A percentile compares a stretch with the other conserved stretches of the same genome.
phyloP scores from a whole-genome alignment of 108 stramenopile genomes.

The Cyclotella sp. region DNA sequence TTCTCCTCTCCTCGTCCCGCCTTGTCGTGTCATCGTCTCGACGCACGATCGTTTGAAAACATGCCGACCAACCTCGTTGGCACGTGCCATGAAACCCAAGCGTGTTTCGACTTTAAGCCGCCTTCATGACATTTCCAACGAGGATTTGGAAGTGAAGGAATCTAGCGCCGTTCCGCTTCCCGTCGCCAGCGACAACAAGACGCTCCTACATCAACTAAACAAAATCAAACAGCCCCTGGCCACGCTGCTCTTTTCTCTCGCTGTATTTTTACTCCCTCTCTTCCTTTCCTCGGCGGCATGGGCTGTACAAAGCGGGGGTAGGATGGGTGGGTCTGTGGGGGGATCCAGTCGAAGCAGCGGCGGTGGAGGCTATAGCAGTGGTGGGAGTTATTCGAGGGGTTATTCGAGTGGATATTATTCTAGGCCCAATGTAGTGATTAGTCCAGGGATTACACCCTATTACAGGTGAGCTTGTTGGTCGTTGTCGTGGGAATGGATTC shows the following conservation, averaged over 20 bases:
- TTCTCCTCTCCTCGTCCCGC: too few species aligned
- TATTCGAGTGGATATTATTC: constrained; percentile 60
- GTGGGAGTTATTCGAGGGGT: constrained; percentile 48
- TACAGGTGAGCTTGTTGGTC: constrained; percentile 50
- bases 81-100: too few species aligned
- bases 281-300: constrained; percentile 39
- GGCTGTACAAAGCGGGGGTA: constrained; percentile 72
- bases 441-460: constrained; percentile 54
- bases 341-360: constrained; percentile 28
- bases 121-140: too few species aligned
- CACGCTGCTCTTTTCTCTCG: constrained; percentile 19
- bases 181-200: neutral
- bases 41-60: too few species aligned
- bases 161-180: too few species aligned
- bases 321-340: constrained; percentile 77
- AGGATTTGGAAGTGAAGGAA: too few species aligned
- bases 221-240: neutral
- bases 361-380: constrained; percentile 15
- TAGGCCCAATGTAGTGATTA: constrained; percentile 56
- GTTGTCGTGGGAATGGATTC: neutral
- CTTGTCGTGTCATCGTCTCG: too few species aligned
- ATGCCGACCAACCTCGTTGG: too few species aligned
- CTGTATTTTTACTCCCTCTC: constrained; percentile 36
- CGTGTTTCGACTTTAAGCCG: too few species aligned
- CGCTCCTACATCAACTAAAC: neutral